Base-by-base conservation (phyloP, 2,329 filamentous ascomycete genomes). In the Didymella segeticola region DNA sequence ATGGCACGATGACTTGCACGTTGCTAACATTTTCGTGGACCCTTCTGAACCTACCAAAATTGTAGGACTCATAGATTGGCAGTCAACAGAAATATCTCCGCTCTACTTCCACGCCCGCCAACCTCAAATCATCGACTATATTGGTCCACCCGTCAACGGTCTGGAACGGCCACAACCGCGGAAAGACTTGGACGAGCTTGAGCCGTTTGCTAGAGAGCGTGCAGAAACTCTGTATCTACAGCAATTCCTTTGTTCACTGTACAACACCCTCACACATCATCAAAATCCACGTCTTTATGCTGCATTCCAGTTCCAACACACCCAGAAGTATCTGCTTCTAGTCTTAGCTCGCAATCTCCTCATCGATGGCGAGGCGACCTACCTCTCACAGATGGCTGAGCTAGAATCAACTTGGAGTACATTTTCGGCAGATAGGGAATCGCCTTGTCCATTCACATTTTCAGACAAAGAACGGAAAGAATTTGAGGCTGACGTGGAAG, bases 21-120 rank as follows among this genome's bases (percentile, higher is more conserved):
- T 50, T 27, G 63, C 65, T 15, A 74, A 74, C 50, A 71, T 75
- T 39, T 71, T 74, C 49, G 66, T 74, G 31, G 65, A 69, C 41
- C 48, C 60, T 45, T 56, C 56, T 27, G 56, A 71, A 30, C 66
- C 66, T 5, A 68, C 64, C 29, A 58, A 60, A 43, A 67, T 73
- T 38, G 61, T 67, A 9, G 62, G 62, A 29, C 68, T 73, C 48
- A 72, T 75, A 29, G 69, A 75, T 48, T 75, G 71, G 71, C 67
- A 75, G 61, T 62, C 59, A 12, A 55, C 63, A 19, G 57, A 65
- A 43, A 47, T 69, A 46, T 64, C 62, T 33, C 67, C 64, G 17
- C 63, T 66, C 42, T 72, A 68, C 54, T 57, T 70, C 19, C 59
- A 63, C 52, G 56, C 63, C 37, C 60, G 59, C 48, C 51, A 63